Conservation (phyloP, 78 protist genomes). For the Bigelowiella natans region DNA sequence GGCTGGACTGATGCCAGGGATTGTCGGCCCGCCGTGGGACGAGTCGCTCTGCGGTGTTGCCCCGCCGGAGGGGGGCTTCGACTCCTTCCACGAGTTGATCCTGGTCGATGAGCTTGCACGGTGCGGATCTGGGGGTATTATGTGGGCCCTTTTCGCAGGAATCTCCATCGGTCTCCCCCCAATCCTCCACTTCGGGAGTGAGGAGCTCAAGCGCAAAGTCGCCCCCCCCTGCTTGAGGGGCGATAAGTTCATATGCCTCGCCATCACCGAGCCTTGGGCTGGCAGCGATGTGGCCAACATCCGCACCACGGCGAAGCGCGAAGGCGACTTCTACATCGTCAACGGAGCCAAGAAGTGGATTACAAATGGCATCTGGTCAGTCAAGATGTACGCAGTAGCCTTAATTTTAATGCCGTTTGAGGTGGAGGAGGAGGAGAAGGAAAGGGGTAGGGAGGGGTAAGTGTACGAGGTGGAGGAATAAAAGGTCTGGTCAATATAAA, state of each 20-base stretch:
- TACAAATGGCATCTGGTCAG: not conserved
- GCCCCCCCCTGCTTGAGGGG: not conserved
- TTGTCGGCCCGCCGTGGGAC: not conserved
- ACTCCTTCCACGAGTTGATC: not conserved
- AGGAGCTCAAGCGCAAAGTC: conserved; percentile 2
- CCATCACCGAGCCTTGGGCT: conserved; percentile 18
- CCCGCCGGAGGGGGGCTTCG: not conserved
- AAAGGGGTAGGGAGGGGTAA: too few species aligned
- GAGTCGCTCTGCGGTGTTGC: not conserved
- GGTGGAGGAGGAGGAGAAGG: conserved; percentile 12
- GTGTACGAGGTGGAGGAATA: too few species aligned
- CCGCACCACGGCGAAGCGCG: not conserved
- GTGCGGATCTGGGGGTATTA: not conserved
- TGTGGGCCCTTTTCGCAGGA: conserved; percentile 5
- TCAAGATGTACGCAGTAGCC: not conserved
- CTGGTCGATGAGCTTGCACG: not conserved
- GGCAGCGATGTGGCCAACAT: conserved; percentile 14
- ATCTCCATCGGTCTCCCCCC: conserved; percentile 45
- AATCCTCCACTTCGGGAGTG: conserved; percentile 11
- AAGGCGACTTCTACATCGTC: conserved; percentile 21
- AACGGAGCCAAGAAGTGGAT: conserved; percentile 13
- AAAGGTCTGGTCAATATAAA: too few species aligned
- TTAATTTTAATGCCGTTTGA: not conserved
- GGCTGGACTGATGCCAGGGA: not conserved
- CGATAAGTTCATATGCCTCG: not conserved